Evolutionary conservation across 257 asterid genomes (phyloP).

Genomic region (Solanum gracilifrons): DNA sequence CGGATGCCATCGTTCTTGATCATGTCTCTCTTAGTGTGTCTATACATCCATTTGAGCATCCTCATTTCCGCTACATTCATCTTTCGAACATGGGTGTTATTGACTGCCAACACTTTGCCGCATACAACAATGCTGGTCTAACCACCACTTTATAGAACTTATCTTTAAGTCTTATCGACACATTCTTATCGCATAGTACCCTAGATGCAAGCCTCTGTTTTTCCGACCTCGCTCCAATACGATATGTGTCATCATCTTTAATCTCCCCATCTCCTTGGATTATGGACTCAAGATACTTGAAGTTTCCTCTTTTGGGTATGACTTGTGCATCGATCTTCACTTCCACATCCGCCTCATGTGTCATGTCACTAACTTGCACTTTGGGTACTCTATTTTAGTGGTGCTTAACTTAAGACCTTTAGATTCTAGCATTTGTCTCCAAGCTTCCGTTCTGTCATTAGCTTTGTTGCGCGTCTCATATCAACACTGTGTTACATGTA

Average conservation of each 20-base stretch:
- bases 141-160: too few species aligned
- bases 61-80: background rate
- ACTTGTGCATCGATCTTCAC: background rate
- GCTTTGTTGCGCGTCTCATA: background rate
- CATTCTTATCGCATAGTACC: background rate
- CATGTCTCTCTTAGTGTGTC: background rate
- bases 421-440: background rate
- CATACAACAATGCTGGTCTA: background rate
- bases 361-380: background rate
- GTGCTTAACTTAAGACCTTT: background rate
- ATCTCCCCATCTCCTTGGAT: background rate
- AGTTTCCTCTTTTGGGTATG: background rate
- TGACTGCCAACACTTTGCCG: background rate
- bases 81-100: background rate
- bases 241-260: background rate
- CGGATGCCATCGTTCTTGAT: background rate
- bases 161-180: background rate
- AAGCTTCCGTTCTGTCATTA: background rate
- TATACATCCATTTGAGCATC: background rate
- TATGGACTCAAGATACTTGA: background rate
- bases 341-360: background rate
- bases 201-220: background rate
- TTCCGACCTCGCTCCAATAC: background rate
- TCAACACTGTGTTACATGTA: background rate
- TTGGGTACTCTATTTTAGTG: background rate